phyloP scores from a whole-genome alignment of 768 basidiomycete species.

The Suillus decipiens region DNA sequence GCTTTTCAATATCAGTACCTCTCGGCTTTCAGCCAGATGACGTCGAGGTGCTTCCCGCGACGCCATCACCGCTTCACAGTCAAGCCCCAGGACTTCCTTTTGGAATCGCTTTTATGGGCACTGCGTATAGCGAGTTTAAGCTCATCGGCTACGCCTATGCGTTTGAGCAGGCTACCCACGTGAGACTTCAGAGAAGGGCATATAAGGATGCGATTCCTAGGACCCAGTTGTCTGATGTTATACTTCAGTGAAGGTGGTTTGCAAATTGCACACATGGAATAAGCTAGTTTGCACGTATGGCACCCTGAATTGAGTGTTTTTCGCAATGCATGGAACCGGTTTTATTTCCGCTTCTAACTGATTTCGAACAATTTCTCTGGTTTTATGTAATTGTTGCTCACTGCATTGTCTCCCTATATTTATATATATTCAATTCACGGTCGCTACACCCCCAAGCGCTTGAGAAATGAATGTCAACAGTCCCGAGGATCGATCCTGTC shows the following conservation, averaged over 20 bases:
- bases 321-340: too few relatives aligned
- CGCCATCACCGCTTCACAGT: neutral
- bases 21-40: neutral
- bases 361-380: neutral
- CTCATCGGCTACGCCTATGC: neutral
- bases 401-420: neutral
- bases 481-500: too few relatives aligned
- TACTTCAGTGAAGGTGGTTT: constrained; percentile 14
- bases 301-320: neutral
- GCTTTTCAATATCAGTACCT: neutral
- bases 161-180: neutral
- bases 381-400: neutral
- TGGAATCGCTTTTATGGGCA: neutral
- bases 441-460: neutral
- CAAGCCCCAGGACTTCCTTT: neutral
- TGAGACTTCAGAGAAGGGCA: neutral
- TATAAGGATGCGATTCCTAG: neutral
- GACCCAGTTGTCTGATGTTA: constrained; percentile 12
- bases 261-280: constrained; percentile 15
- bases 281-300: neutral
- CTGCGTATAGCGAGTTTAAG: neutral
- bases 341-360: neutral
- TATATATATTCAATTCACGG: neutral
- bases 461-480: neutral
- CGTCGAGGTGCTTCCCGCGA: neutral